Base-by-base conservation (phyloP, 805 yeast genomes). In the Lipomyces kockii region DNA sequence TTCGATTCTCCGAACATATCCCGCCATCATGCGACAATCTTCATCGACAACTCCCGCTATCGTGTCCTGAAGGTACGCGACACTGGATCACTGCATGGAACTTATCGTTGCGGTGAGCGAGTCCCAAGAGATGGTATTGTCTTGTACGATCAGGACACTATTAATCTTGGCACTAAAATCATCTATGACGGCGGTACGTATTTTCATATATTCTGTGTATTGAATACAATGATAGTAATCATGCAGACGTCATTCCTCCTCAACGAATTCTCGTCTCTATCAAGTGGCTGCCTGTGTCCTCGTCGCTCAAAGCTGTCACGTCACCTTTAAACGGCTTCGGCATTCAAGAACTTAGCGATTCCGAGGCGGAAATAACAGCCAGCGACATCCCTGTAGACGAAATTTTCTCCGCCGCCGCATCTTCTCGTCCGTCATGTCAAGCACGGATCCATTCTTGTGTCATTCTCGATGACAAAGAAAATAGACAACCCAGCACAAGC, bases 1-100 rank as follows among this genome's bases (percentile, higher is more conserved):
- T 53, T 53, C 20, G 51, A 55, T 35, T 27, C 62, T 9, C 60
- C 64, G 6, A 55, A 61, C 53, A 32, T 61, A 14, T 54, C 64
- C n/a, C 59, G 64, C 35, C 65, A 55, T 9, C 60, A 54, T 35
- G 64, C 64, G 32, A 35, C 53, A 11, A 29, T 43, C 25, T 54
- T 39, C 22, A 34, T 55, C 32, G 60, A 53, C 46, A 17, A 17
- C 32, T 29, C 20, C 39, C 37, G n/a, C 22, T n/a, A 34, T 22
- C 27, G 32, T 12, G 22, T 39, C 11, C n/a, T 61, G 27, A 35
- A 22, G 20, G 58, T 61, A 8, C 51, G 52, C 25, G 64, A 61
- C 22, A 25, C 32, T 37, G 61, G 64, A 17, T 61, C 64, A 9
- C 52, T 54, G 1, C 60, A 55, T 29, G 64, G 64, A 12, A 61